phyloP scores from a whole-genome alignment of 345 rosid species.

The Salix dunnii region DNA sequence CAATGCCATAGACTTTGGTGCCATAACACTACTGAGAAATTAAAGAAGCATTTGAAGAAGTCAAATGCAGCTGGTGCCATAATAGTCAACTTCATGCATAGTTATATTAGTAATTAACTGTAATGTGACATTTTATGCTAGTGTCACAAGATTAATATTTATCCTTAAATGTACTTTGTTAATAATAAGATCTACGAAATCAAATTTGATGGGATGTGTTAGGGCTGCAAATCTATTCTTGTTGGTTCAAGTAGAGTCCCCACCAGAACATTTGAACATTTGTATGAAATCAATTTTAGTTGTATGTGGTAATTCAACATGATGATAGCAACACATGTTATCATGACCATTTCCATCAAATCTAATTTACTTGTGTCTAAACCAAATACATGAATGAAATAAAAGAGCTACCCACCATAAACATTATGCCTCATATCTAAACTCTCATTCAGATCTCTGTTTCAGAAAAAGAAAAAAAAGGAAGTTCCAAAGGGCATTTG shows the following conservation, averaged over 20 bases:
- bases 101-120: no score
- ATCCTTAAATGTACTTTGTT: no score
- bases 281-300: not conserved
- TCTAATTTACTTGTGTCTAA: not conserved
- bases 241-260: not conserved
- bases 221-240: not conserved
- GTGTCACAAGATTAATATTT: no score
- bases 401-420: no score
- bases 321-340: not conserved
- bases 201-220: no score
- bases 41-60: no score
- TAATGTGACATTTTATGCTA: no score
- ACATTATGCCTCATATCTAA: not conserved
- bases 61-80: no score
- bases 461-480: not conserved
- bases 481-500: not conserved
- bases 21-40: no score
- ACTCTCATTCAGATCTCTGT: not conserved
- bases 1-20: no score
- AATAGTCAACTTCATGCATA: no score
- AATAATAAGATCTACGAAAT: no score
- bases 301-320: not conserved
- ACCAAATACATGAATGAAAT: not conserved
- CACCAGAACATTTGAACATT: not conserved
- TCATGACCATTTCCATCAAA: not conserved